These are phyloP conservation scores for Butyriboletus loyo DNA, from an alignment of 768 basidiomycete species.

Conservation along the genomic window DNA sequence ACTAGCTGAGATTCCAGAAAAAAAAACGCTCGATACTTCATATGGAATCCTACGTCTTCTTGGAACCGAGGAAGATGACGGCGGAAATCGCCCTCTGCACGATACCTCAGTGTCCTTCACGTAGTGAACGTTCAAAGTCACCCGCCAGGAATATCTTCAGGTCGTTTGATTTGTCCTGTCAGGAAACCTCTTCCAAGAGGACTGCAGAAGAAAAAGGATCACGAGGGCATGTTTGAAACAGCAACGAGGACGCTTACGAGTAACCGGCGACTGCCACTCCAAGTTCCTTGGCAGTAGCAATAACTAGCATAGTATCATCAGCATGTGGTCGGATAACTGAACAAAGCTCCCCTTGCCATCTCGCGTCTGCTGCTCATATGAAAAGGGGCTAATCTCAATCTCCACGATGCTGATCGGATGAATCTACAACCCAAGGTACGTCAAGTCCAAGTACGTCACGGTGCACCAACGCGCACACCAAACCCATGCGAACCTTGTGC, in stretches of 20 bases:
- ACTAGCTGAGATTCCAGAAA: too few relatives aligned
- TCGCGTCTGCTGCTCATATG: slow-evolving; percentile 50
- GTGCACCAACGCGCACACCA: neutral
- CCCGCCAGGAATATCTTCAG: slow-evolving; percentile 33
- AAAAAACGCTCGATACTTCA: too few relatives aligned
- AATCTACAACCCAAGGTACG: slow-evolving; percentile 32
- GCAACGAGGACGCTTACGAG: slow-evolving; percentile 34
- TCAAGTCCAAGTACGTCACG: neutral
- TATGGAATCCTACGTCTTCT: slow-evolving; percentile 30
- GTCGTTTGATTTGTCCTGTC: slow-evolving; percentile 40
- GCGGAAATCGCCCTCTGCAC: slow-evolving; percentile 41
- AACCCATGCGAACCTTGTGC: slow-evolving; percentile 11
- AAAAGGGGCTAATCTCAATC: slow-evolving; percentile 64
- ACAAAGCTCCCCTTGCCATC: slow-evolving; percentile 26
- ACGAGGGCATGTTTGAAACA: neutral
- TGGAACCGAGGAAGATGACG: slow-evolving; percentile 40
- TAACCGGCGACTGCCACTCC: slow-evolving; percentile 58
- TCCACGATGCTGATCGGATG: slow-evolving; percentile 58
- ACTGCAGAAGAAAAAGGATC: slow-evolving; percentile 32
- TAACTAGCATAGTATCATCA: slow-evolving; percentile 32
- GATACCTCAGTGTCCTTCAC: neutral
- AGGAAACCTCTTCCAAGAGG: slow-evolving; percentile 37
- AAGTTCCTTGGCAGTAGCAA: slow-evolving; percentile 50
- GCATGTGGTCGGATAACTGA: neutral
- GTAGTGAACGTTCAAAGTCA: neutral